Evolutionary conservation across 192 early-diverging fungal species (phyloP), one percentile per base, ranked within the genome.

Genomic region (Backusella liffmaniae): DNA sequence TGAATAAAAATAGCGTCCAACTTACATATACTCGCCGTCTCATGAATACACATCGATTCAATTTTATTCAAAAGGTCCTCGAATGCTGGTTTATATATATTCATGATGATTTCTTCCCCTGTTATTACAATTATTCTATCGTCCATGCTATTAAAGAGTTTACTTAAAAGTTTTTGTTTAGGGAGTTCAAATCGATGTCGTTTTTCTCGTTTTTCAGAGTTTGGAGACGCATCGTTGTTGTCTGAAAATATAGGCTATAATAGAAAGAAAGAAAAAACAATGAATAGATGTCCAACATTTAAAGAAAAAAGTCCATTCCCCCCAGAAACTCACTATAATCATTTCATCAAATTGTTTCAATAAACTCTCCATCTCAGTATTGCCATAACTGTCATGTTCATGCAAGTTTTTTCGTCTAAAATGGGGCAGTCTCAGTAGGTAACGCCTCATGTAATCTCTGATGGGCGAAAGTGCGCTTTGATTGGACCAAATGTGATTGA

Each of bases 321-420:
- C 32, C 32, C 51, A 7, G 1, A 2, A 9, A 59, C 56, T 62
- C 4, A 62, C 56, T 29, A 62, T 29, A 62, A 62, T 29, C 4
- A 26, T 62, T 26, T 62, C 56, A 62, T 62, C 56, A 26, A 62
- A 62, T 29, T 62, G 7, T 62, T 62, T 62, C 56, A 62, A 62
- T 12, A 62, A 12, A 0, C 9, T 29, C 26, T 62, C 56, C 8
- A 62, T 23, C 12, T 62, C 56, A 3, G 21, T 10, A 29, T 62
- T 29, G 1, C 56, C 56, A 29, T 13, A 29, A 62, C 56, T 62
- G 9, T 26, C 56, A 62, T 10, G 23, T 29, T 62, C 56, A 26
- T 62, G 26, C 23, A 62, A 62, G 8, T 62, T 9, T 29, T 29
- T 26, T 26, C 26, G 23, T 62, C 56, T 62, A 29, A 62, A 62